Conservation (phyloP, 768 basidiomycete genomes). For the Suillus occidentalis region DNA sequence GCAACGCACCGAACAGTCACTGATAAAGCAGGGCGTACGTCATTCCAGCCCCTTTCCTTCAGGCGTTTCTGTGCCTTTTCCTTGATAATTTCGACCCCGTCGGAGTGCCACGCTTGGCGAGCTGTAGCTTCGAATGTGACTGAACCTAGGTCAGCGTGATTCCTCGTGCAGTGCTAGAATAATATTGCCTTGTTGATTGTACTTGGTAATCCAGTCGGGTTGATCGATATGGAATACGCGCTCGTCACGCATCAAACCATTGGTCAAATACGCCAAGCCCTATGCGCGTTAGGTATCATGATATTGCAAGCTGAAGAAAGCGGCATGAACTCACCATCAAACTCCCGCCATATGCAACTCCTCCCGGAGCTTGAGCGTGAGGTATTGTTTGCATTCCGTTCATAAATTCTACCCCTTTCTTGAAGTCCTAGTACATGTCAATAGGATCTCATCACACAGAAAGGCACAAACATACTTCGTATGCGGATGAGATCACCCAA, state of each 20-base stretch:
- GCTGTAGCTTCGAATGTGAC: constrained; percentile 15
- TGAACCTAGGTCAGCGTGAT: neutral
- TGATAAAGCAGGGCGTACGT: constrained; percentile 34
- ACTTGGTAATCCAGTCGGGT: constrained; percentile 19
- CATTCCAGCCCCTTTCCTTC: constrained; percentile 25
- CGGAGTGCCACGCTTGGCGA: constrained; percentile 20
- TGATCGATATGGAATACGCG: constrained; percentile 24
- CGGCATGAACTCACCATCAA: neutral
- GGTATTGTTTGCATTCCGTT: neutral
- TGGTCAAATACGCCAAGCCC: constrained; percentile 22
- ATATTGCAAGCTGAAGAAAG: neutral
- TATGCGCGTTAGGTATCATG: constrained; percentile 7
- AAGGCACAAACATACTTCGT: constrained; percentile 10
- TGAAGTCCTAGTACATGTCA: constrained; percentile 8
- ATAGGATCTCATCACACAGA: neutral
- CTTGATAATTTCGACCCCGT: constrained; percentile 19
- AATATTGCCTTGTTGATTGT: constrained; percentile 22
- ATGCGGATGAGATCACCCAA: constrained; percentile 18
- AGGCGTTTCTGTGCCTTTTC: constrained; percentile 20
- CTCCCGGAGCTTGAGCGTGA: neutral
- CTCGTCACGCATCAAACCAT: constrained; percentile 27
- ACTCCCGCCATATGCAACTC: neutral
- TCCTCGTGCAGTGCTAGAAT: constrained; percentile 1
- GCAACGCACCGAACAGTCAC: constrained; percentile 37
- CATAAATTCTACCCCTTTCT: constrained; percentile 7